phyloP scores from a whole-genome alignment of 2,329 filamentous ascomycete genomes.

The Exophiala oligosperma region DNA sequence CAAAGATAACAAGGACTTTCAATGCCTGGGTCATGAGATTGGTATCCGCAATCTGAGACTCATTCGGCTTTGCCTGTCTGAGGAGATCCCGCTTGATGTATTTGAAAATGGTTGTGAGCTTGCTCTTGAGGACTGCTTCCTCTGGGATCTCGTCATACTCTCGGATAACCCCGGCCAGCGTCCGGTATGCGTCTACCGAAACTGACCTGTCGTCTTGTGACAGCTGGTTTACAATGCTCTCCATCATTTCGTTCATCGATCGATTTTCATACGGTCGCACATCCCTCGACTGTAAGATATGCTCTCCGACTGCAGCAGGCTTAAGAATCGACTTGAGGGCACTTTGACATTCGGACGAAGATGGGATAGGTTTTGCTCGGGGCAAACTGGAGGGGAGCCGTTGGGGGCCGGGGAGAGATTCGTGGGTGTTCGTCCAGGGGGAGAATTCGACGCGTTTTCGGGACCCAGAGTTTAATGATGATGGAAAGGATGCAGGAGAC shows the following conservation, averaged over 20 bases:
- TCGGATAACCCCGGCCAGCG: slow-evolving; percentile 72
- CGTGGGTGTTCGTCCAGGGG: slow-evolving; percentile 50
- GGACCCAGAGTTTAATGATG: slow-evolving; percentile 15
- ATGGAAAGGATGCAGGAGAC: slow-evolving; percentile 17
- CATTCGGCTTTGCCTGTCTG: slow-evolving; percentile 29
- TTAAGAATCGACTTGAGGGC: slow-evolving; percentile 82
- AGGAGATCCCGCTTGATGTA: slow-evolving; percentile 80
- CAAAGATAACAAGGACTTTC: slow-evolving; percentile 72
- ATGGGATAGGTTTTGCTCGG: slow-evolving; percentile 44
- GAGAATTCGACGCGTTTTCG: slow-evolving; percentile 65
- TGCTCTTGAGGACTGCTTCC: slow-evolving; percentile 67
- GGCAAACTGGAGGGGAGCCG: slow-evolving; percentile 36
- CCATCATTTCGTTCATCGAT: slow-evolving; percentile 52
- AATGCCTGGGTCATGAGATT: slow-evolving; percentile 76
- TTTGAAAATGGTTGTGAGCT: slow-evolving; percentile 74
- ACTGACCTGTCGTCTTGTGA: slow-evolving; percentile 70
- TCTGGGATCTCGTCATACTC: slow-evolving; percentile 82
- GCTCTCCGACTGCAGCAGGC: slow-evolving; percentile 44
- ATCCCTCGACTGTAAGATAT: slow-evolving; percentile 17
- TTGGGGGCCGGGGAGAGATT: slow-evolving; percentile 35
- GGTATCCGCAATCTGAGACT: slow-evolving; percentile 58
- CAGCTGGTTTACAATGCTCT: slow-evolving; percentile 79
- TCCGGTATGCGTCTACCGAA: slow-evolving; percentile 82
- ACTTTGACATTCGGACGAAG: slow-evolving; percentile 50
- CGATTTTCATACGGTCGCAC: slow-evolving; percentile 3